Percentiles rank a stretch among this genome's conserved stretches.
These are phyloP conservation scores for Harringtonia lauricola DNA, from an alignment of 2,329 filamentous ascomycete genomes.

Conservation along the genomic window DNA sequence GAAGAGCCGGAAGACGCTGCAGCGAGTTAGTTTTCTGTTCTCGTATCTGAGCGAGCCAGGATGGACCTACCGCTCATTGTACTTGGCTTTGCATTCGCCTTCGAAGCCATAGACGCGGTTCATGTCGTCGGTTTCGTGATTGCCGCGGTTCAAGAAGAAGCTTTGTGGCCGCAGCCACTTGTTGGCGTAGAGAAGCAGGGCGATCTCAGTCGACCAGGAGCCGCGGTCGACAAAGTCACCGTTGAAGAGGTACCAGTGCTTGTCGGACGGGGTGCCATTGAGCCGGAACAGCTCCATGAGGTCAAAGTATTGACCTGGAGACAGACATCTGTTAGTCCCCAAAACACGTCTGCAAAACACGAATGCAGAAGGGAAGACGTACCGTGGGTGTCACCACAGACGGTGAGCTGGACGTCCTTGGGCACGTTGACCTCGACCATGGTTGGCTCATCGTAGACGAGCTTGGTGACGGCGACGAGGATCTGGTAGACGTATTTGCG, in stretches of 20 bases:
- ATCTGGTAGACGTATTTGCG: conserved; percentile 98
- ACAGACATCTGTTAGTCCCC: conserved; percentile 12
- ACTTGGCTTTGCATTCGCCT: conserved; percentile 96
- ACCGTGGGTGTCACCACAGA: conserved; percentile 97
- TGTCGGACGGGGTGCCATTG: conserved; percentile 74
- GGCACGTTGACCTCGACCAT: conserved; percentile 91
- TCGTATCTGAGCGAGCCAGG: background rate
- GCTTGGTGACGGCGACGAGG: conserved; percentile 75
- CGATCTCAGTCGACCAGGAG: conserved; percentile 97
- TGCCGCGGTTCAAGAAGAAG: conserved; percentile 95
- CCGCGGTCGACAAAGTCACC: conserved; percentile 97
- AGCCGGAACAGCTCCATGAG: conserved; percentile 90
- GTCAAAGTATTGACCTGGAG: conserved; percentile 89
- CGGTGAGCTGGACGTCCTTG: conserved; percentile 69
- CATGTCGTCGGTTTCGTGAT: conserved; percentile 99
- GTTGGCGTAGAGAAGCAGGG: conserved; percentile 84
- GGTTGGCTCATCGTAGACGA: conserved; percentile 85
- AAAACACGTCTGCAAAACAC: background rate
- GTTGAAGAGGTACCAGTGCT: conserved; percentile 94
- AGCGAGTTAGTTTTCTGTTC: background rate
- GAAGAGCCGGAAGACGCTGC: conserved; percentile 84
- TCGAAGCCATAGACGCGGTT: conserved; percentile 98
- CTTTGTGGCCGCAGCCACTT: conserved; percentile 84
- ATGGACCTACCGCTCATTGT: conserved; percentile 59
- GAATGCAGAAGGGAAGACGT: conserved; percentile 6